These are phyloP conservation scores for Acer yangbiense DNA, from an alignment of 345 rosid genomes.

Conservation along the genomic window DNA sequence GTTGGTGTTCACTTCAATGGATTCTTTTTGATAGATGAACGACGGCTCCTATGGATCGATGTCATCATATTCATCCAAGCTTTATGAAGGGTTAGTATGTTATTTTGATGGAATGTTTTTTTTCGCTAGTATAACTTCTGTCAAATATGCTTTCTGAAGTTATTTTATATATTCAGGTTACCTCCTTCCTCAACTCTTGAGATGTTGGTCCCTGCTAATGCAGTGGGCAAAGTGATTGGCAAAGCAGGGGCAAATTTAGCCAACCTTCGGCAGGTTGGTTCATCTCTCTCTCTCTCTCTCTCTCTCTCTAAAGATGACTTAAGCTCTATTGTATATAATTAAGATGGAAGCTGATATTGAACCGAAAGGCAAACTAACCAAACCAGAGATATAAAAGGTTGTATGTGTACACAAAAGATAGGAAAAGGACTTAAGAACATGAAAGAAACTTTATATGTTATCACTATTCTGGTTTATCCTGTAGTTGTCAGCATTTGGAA, in stretches of 20 bases:
- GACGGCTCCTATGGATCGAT: conserved; percentile 67
- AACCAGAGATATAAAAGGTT: neutral
- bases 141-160: conserved; percentile 18
- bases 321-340: neutral
- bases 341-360: neutral
- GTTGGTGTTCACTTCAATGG: conserved; percentile 10
- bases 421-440: neutral
- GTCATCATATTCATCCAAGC: conserved; percentile 70
- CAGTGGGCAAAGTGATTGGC: conserved; percentile 91
- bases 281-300: neutral
- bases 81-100: conserved; percentile 72
- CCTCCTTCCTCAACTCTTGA: conserved; percentile 62
- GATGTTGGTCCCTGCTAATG: conserved; percentile 79
- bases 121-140: neutral
- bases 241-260: conserved; percentile 88
- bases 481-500: neutral
- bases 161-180: conserved; percentile 44
- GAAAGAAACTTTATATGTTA: neutral
- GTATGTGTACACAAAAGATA: neutral
- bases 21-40: conserved; percentile 43
- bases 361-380: neutral
- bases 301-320: neutral
- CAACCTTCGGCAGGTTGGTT: conserved; percentile 81
- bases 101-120: conserved; percentile 4
- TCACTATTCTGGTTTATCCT: neutral